Evolutionary conservation across 139 green algal genomes (phyloP).

Genomic region (Chlorella sp.): DNA sequence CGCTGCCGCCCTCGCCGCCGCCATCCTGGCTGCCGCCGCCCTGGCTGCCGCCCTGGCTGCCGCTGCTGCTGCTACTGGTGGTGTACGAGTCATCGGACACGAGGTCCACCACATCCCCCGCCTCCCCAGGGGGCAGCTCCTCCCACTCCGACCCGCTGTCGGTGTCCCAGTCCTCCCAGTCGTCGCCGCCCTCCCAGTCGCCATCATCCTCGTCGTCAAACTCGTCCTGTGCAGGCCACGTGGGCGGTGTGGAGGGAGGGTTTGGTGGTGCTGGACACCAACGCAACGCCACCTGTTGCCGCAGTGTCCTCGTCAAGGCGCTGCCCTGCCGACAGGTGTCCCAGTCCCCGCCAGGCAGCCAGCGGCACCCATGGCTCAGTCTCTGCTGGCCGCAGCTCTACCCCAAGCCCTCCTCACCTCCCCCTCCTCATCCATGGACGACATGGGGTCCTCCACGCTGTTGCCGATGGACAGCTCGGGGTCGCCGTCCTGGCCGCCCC

Average conservation of each 20-base stretch:
- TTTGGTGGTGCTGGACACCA: not conserved
- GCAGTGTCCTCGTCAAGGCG: no score
- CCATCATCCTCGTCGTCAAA: not conserved
- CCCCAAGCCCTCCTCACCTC: no score
- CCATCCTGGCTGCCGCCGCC: not conserved
- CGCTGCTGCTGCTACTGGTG: not conserved
- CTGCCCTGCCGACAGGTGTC: no score
- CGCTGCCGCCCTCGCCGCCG: not conserved
- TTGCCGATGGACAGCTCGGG: slow-evolving; percentile 14
- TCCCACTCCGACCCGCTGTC: not conserved
- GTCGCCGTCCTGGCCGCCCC: not conserved
- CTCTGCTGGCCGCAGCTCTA: no score
- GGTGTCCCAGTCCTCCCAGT: not conserved
- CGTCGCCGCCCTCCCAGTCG: not conserved
- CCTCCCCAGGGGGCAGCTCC: not conserved
- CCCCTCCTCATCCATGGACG: not conserved
- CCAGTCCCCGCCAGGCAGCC: no score
- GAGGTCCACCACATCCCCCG: not conserved
- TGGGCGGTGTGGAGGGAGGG: not conserved
- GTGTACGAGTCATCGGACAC: not conserved
- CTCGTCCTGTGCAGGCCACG: not conserved
- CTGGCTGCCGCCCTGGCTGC: not conserved
- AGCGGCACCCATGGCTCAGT: no score
- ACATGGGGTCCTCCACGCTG: not conserved
- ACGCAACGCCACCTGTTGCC: no score